Evolutionary conservation across 2,329 filamentous ascomycete species (phyloP).

Genomic region (Plenodomus tracheiphilus): DNA sequence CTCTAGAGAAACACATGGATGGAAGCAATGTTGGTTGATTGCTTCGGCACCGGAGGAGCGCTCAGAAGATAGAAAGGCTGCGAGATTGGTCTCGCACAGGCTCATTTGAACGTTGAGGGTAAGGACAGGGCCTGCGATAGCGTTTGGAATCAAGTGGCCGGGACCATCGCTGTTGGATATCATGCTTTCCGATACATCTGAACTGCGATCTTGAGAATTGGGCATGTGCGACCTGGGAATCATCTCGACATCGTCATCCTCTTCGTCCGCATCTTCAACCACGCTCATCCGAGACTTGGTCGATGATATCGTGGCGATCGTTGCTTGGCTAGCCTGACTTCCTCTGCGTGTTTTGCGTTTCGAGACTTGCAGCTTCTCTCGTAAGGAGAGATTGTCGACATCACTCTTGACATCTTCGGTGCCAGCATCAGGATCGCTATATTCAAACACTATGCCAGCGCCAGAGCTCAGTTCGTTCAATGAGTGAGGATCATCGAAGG

Average conservation of each 20-base stretch:
- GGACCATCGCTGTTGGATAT: constrained; percentile 43
- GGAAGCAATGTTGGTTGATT: constrained; percentile 62
- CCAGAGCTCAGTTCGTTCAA: constrained; percentile 14
- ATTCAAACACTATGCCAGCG: constrained; percentile 35
- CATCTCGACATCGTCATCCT: constrained; percentile 54
- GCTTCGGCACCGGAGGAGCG: constrained; percentile 11
- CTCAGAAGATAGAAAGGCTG: constrained; percentile 56
- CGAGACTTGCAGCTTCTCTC: constrained; percentile 38
- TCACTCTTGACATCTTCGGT: constrained; percentile 14
- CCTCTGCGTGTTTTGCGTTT: constrained; percentile 27
- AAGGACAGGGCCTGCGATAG: constrained; percentile 39
- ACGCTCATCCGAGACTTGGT: constrained; percentile 47
- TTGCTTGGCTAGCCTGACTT: constrained; percentile 42
- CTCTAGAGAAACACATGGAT: constrained; percentile 59
- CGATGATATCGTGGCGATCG: constrained; percentile 47
- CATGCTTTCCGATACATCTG: constrained; percentile 36
- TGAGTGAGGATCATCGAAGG: constrained; percentile 21
- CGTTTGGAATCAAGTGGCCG: constrained; percentile 22
- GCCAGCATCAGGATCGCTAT: constrained; percentile 24
- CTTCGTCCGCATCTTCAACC: constrained; percentile 36
- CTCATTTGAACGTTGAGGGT: constrained; percentile 71
- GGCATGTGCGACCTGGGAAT: constrained; percentile 44
- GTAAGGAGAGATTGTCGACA: constrained; percentile 14
- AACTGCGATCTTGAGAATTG: constrained; percentile 19
- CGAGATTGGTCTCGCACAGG: constrained; percentile 64